Conservation (phyloP, 306 rosid species). For the Gleditsia sinensis region DNA sequence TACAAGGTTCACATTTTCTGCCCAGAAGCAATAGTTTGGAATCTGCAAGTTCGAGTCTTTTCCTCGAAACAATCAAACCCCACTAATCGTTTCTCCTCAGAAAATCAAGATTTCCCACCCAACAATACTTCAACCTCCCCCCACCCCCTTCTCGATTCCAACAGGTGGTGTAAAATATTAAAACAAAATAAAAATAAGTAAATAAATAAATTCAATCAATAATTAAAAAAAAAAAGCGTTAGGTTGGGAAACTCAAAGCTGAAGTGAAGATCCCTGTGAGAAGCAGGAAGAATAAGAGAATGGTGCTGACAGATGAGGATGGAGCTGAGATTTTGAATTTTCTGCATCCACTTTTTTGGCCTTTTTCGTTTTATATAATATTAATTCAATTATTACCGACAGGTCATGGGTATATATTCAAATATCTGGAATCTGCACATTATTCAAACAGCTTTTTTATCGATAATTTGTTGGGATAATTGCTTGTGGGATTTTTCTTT, state of each 20-base stretch:
- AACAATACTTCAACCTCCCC: conserved; percentile 25
- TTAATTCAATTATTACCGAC: conserved; percentile 45
- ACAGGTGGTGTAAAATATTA: conserved; percentile 28
- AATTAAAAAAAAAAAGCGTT: neutral
- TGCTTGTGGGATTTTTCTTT: neutral
- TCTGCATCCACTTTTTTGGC: conserved; percentile 6
- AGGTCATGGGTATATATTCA: conserved; percentile 45
- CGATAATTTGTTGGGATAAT: neutral
- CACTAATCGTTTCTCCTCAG: neutral
- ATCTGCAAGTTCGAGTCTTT: neutral
- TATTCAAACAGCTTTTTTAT: conserved; percentile 2
- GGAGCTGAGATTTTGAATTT: conserved; percentile 20
- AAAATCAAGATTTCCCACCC: conserved; percentile 19
- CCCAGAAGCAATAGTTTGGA: neutral
- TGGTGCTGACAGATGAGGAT: conserved; percentile 2
- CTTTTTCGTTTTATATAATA: conserved; percentile 12
- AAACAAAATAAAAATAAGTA: neutral
- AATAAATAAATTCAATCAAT: no score
- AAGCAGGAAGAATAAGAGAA: conserved; percentile 10
- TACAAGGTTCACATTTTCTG: conserved; percentile 30
- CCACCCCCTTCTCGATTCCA: neutral
- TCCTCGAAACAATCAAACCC: conserved; percentile 4
- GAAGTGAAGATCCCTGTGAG: conserved; percentile 34
- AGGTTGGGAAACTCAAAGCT: conserved; percentile 30
- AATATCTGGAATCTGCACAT: conserved; percentile 19